Conservation (phyloP, 768 basidiomycete species). For the Cystofilobasidium ferigula region DNA sequence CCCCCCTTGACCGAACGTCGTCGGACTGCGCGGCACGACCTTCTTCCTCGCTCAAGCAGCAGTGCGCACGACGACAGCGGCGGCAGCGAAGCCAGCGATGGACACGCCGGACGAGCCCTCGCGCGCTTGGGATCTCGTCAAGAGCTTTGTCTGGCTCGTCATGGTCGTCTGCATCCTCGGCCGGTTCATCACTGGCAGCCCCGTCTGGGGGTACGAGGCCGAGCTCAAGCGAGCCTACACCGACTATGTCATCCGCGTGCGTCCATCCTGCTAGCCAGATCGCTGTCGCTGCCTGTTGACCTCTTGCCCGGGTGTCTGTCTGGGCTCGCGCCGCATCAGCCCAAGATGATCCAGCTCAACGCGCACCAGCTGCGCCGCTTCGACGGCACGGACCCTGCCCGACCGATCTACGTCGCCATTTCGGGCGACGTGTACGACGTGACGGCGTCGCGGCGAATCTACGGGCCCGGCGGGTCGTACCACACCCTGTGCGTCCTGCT, state of each 20-base stretch:
- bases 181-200: constrained; percentile 78
- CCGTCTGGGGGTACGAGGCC: constrained; percentile 67
- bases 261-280: constrained; percentile 40
- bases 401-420: constrained; percentile 77
- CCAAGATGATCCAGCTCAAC: constrained; percentile 49
- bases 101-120: constrained; percentile 45
- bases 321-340: constrained; percentile 35
- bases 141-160: constrained; percentile 52
- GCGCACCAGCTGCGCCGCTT: constrained; percentile 55
- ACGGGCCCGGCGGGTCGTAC: constrained; percentile 69
- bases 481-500: constrained; percentile 35
- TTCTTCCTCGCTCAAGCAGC: too few species aligned
- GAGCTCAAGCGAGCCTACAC: constrained; percentile 48
- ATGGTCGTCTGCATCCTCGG: constrained; percentile 53
- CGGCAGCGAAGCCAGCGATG: constrained; percentile 61
- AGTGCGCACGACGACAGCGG: constrained; percentile 39
- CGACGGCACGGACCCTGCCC: constrained; percentile 56
- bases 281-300: constrained; percentile 44
- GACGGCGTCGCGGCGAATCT: constrained; percentile 57
- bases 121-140: constrained; percentile 43
- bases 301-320: constrained; percentile 23
- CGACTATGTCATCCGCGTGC: constrained; percentile 1
- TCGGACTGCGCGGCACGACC: too few species aligned
- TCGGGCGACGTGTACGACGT: constrained; percentile 91
- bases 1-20: too few species aligned